Conservation (phyloP, 106 monocot species). For the Cymbidium sinense region DNA sequence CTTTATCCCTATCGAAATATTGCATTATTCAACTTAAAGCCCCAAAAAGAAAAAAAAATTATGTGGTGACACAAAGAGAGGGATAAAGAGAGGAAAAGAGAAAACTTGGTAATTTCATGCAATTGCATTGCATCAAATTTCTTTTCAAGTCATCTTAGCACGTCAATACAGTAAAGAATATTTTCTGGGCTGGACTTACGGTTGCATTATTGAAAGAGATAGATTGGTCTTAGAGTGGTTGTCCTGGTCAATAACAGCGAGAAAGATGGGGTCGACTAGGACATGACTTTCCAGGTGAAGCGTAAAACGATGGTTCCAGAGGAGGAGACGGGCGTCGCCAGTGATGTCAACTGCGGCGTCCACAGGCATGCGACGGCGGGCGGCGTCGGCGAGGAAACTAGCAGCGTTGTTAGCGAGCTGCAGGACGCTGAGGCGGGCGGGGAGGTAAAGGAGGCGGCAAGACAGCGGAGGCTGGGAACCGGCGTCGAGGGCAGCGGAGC, state of each 20-base stretch:
- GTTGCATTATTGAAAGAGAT: neutral
- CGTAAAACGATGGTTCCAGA: conserved; percentile 42
- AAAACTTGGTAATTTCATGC: no score
- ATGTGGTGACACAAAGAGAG: no score
- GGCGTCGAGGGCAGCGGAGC: conserved; percentile 46
- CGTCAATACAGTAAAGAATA: no score
- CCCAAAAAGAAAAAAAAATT: no score
- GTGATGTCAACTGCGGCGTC: conserved; percentile 66
- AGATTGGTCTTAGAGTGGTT: conserved; percentile 54
- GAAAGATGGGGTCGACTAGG: conserved; percentile 59
- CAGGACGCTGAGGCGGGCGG: conserved; percentile 45
- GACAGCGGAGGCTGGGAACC: conserved; percentile 47
- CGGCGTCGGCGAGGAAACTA: conserved; percentile 44
- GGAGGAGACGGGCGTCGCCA: conserved; percentile 45
- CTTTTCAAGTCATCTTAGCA: no score
- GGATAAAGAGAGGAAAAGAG: no score
- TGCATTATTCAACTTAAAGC: no score
- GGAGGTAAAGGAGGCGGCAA: conserved; percentile 46
- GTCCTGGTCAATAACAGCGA: conserved; percentile 63
- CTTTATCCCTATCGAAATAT: no score
- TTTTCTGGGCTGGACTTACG: no score
- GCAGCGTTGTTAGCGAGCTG: conserved; percentile 43
- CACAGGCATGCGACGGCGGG: conserved; percentile 55
- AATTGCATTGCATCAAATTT: no score
- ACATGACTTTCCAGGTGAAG: conserved; percentile 55